Base-by-base conservation (phyloP, 768 basidiomycete genomes). In the Suillus americanus region DNA sequence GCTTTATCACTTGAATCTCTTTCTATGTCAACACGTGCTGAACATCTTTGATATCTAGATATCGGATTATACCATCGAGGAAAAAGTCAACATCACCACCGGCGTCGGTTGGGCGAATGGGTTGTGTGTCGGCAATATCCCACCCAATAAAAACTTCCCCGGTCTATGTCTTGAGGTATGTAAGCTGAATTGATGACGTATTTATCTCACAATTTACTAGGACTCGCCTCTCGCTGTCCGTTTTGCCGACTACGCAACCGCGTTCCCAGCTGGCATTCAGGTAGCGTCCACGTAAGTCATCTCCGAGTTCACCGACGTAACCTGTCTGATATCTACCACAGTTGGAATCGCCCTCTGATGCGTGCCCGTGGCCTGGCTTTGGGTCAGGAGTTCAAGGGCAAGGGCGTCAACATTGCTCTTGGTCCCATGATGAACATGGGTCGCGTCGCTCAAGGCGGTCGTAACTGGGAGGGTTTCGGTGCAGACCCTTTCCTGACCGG, bases 381-480 rank as follows among this genome's bases (percentile, higher is more conserved):
- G 66, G 90, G 86, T 3, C 78, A 85, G 62, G 91, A 93, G 72
- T 89, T 86, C 72, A 76, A 83, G n/a, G 86, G 82, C 14, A 89
- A 90, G 73, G 91, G 91, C 28, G 85, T 85, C 20, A 72, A 85
- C 69, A 73, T 83, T 48, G 77, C 66, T 8, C 69, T 75, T 4
- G 71, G 81, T 7, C 82, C 91, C 0, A 90, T 90, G 88, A 93
- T 91, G 86, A 92, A 93, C 71, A 83, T 94, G 78, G 89, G 87
- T 2, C 83, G 89, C 18, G 76, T 87, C 18, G 86, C 89, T 1
- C 80, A 83, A 66, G 90, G 89, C 2, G 94, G 93, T 9, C 79
- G 94, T 35, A 92, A 94, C 73, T 95, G 92, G 91, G 94, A 95
- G 79, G 91, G 92, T 28, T 93, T 92, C 65, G 92, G 92, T 37